These are phyloP conservation scores for Hanseniaspora vineae DNA, from an alignment of 805 yeast genomes.

Conservation along the genomic window DNA sequence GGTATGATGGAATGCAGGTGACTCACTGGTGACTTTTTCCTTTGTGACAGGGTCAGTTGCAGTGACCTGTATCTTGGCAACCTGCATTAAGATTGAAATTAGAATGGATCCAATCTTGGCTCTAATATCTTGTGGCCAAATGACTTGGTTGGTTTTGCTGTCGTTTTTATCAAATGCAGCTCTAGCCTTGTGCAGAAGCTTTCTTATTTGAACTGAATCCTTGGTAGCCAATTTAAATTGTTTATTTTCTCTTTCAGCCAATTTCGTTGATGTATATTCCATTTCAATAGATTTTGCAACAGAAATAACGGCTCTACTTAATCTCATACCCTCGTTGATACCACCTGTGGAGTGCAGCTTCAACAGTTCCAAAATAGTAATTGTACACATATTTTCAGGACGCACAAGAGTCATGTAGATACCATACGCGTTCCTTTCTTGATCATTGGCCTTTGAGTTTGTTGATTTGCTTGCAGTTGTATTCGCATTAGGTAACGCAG, in stretches of 20 bases:
- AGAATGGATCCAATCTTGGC: slow-evolving; percentile 77
- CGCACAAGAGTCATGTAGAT: slow-evolving; percentile 64
- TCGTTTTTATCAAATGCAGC: slow-evolving; percentile 25
- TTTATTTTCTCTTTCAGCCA: slow-evolving; percentile 44
- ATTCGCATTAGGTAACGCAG: slow-evolving; percentile 21
- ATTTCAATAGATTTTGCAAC: slow-evolving; percentile 78
- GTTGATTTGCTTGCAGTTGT: background rate
- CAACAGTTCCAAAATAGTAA: slow-evolving; percentile 71
- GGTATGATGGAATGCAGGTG: slow-evolving; percentile 85
- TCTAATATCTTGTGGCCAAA: slow-evolving; percentile 44
- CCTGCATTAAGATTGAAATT: slow-evolving; percentile 60
- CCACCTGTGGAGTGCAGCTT: slow-evolving; percentile 67
- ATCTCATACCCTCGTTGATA: slow-evolving; percentile 66
- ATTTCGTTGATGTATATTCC: slow-evolving; percentile 64
- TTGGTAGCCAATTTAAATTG: slow-evolving; percentile 41
- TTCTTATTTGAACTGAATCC: slow-evolving; percentile 30
- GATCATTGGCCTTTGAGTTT: slow-evolving; percentile 11
- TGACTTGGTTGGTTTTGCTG: slow-evolving; percentile 25
- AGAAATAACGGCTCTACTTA: slow-evolving; percentile 66
- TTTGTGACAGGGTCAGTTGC: slow-evolving; percentile 77
- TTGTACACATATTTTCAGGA: slow-evolving; percentile 71
- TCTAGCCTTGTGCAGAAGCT: slow-evolving; percentile 27
- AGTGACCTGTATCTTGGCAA: slow-evolving; percentile 67
- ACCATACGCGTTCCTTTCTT: slow-evolving; percentile 45
- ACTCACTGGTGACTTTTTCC: slow-evolving; percentile 48